Evolutionary conservation across 2,329 filamentous ascomycete species (phyloP).

Genomic region (Beauveria caledonica): DNA sequence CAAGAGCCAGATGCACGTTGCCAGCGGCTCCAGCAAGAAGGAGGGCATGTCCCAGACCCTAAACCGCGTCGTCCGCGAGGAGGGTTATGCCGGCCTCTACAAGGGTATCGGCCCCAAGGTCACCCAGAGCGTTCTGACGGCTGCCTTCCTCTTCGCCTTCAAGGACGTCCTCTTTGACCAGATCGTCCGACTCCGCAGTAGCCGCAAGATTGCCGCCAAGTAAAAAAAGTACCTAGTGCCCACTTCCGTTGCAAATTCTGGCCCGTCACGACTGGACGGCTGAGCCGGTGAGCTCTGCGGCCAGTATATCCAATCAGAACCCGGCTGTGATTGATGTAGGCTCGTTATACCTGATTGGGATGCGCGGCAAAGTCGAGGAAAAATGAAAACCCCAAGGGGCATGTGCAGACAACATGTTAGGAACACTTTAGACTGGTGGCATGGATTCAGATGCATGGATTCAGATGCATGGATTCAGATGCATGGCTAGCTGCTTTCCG

Average conservation of each 20-base stretch:
- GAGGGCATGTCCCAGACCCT: slow-evolving; percentile 75
- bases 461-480: neutral
- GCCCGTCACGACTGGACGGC: neutral
- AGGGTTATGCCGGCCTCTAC: slow-evolving; percentile 88
- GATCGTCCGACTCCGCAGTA: slow-evolving; percentile 57
- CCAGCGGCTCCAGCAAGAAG: slow-evolving; percentile 61
- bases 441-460: neutral
- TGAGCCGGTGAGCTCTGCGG: neutral
- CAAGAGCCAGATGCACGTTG: slow-evolving; percentile 96
- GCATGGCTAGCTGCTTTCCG: neutral
- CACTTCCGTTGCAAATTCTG: neutral
- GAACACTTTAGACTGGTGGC: neutral
- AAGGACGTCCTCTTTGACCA: slow-evolving; percentile 92
- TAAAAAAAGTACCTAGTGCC: slow-evolving; percentile 14
- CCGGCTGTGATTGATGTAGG: neutral
- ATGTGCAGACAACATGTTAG: neutral
- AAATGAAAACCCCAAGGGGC: neutral
- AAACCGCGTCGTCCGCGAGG: slow-evolving; percentile 71
- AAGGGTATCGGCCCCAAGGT: slow-evolving; percentile 95
- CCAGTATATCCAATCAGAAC: neutral
- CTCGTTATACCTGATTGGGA: neutral
- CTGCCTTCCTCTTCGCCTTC: slow-evolving; percentile 93
- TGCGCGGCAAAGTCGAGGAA: neutral
- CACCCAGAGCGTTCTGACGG: slow-evolving; percentile 91
- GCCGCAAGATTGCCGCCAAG: slow-evolving; percentile 30